These are phyloP conservation scores for Fusarium oxysporum DNA, from an alignment of 2,329 filamentous ascomycete genomes.

Conservation along the genomic window DNA sequence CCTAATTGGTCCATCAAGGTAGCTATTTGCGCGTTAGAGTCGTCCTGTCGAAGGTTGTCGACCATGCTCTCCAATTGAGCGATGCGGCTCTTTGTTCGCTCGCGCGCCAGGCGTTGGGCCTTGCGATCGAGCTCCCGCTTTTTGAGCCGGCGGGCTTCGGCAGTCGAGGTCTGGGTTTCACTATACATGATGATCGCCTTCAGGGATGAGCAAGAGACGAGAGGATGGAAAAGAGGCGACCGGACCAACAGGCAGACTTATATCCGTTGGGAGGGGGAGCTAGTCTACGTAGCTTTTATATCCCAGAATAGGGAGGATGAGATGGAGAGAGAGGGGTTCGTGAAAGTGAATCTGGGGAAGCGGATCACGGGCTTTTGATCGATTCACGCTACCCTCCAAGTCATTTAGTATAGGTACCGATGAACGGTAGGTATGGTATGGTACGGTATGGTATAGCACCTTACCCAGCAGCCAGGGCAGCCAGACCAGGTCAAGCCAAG, in stretches of 20 bases:
- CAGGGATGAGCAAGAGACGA: conserved; percentile 8
- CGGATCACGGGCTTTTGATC: conserved; percentile 8
- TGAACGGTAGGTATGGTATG: background rate
- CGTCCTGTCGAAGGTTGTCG: conserved; percentile 40
- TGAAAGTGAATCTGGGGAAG: conserved; percentile 19
- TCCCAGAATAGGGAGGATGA: background rate
- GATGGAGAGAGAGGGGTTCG: conserved; percentile 1
- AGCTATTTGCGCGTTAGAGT: conserved; percentile 42
- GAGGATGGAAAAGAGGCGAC: background rate
- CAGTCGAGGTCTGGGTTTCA: conserved; percentile 5
- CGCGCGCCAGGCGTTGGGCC: conserved; percentile 48
- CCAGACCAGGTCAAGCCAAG: background rate
- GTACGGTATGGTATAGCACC: background rate
- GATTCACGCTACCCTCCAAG: background rate
- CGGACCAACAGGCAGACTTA: background rate
- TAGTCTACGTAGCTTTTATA: background rate
- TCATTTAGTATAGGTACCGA: background rate
- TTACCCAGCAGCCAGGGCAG: background rate
- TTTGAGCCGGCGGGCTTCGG: conserved; percentile 42
- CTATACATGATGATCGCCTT: conserved; percentile 25
- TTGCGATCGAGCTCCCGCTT: conserved; percentile 50
- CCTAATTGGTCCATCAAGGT: conserved; percentile 44
- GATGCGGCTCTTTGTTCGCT: conserved; percentile 49
- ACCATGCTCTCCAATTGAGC: conserved; percentile 48
- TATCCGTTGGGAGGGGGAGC: background rate